A percentile compares a stretch with the other conserved stretches of the same genome.
phyloP scores from a whole-genome alignment of 192 early-diverging fungal species.

The Allomyces arbusculus region DNA sequence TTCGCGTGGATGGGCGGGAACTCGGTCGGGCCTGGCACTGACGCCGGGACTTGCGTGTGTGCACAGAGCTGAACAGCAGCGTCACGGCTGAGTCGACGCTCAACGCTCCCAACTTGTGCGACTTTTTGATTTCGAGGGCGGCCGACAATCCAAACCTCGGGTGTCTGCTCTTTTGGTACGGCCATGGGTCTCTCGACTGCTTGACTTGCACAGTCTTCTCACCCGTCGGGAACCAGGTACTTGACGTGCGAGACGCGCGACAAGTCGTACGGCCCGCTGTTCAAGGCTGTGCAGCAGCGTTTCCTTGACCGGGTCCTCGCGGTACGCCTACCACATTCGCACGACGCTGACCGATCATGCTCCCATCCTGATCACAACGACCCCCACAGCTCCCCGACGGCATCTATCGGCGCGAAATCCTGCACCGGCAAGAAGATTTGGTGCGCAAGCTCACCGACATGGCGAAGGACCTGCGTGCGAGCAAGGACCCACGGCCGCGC shows the following conservation, averaged over 20 bases:
- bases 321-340: not conserved
- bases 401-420: constrained; percentile 39
- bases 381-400: constrained; percentile 30
- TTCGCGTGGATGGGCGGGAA: no score
- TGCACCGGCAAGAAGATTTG: constrained; percentile 68
- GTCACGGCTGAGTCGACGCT: not conserved
- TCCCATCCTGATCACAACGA: not conserved
- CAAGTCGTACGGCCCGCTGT: constrained; percentile 60
- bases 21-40: not conserved
- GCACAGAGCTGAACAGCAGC: not conserved
- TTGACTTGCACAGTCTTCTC: not conserved
- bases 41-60: not conserved
- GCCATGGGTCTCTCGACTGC: not conserved
- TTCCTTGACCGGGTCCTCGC: not conserved
- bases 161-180: constrained; percentile 82
- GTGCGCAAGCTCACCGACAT: constrained; percentile 52
- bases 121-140: constrained; percentile 77
- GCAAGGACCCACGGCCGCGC: constrained; percentile 65
- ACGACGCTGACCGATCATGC: not conserved
- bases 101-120: constrained; percentile 36
- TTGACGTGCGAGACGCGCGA: constrained; percentile 92
- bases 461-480: constrained; percentile 46
- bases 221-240: constrained; percentile 33
- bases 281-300: constrained; percentile 18
- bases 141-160: constrained; percentile 67